Conservation (phyloP, 176 grass and related monocot genomes). For the Pontederia paniculata region DNA sequence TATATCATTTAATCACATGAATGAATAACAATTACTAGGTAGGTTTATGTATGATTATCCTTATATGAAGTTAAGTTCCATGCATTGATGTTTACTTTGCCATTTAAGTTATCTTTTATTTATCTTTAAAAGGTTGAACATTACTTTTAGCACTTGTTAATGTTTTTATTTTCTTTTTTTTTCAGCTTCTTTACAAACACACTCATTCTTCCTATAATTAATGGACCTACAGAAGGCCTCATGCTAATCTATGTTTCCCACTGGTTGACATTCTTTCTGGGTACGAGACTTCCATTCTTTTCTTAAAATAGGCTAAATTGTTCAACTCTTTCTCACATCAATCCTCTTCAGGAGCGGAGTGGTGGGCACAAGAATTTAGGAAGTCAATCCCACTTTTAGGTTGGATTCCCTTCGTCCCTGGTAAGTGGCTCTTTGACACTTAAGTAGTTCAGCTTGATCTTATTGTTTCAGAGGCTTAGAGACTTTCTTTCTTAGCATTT, state of each 20-base stretch:
- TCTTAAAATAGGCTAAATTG: neutral
- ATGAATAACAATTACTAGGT: too few relatives aligned
- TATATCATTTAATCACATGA: too few relatives aligned
- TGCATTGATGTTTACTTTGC: too few relatives aligned
- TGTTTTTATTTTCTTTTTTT: conserved; percentile 6
- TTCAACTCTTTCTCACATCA: neutral
- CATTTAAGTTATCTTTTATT: too few relatives aligned
- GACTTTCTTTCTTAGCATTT: too few relatives aligned
- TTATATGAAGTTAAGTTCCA: too few relatives aligned
- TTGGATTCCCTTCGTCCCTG: conserved; percentile 77
- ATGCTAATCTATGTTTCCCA: conserved; percentile 93
- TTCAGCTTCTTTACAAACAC: conserved; percentile 96
- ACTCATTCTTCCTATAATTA: conserved; percentile 74
- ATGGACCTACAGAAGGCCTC: conserved; percentile 95
- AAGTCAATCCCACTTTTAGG: conserved; percentile 72
- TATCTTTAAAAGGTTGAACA: too few relatives aligned
- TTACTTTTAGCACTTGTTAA: neutral
- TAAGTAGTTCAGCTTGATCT: too few relatives aligned
- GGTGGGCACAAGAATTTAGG: conserved; percentile 96
- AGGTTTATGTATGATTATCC: too few relatives aligned
- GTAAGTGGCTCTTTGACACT: conserved; percentile 20
- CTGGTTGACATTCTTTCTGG: conserved; percentile 52
- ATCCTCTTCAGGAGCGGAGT: conserved; percentile 65
- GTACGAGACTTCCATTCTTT: neutral
- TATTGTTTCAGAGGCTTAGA: too few relatives aligned